Conservation (phyloP, 2,329 filamentous ascomycete genomes). For the Xylariaceae sp. region DNA sequence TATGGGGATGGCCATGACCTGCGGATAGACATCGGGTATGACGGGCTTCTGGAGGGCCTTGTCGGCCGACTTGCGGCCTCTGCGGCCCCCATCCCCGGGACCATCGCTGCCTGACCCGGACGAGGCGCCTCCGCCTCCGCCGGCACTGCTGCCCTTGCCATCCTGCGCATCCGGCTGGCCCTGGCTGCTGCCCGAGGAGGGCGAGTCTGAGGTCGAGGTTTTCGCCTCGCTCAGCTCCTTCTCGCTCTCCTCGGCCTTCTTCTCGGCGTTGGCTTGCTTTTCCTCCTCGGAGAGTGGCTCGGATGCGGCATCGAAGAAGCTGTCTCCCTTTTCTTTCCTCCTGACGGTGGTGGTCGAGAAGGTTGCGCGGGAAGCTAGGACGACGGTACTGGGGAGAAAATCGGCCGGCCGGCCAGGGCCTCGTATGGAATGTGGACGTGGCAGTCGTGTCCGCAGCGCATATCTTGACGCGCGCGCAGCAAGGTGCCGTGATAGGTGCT, state of each 20-base stretch:
- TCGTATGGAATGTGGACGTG: slow-evolving; percentile 20
- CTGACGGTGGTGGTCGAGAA: slow-evolving; percentile 31
- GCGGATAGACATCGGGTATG: slow-evolving; percentile 91
- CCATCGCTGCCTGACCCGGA: slow-evolving; percentile 47
- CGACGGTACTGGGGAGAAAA: slow-evolving; percentile 7
- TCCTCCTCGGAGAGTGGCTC: slow-evolving; percentile 48
- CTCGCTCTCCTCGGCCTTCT: slow-evolving; percentile 36
- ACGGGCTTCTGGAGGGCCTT: slow-evolving; percentile 77
- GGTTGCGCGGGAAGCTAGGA: slow-evolving; percentile 14
- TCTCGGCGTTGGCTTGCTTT: slow-evolving; percentile 42
- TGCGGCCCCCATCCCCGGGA: slow-evolving; percentile 58
- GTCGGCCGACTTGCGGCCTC: slow-evolving; percentile 62
- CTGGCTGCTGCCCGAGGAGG: slow-evolving; percentile 39
- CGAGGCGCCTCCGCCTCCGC: slow-evolving; percentile 48
- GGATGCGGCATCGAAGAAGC: slow-evolving; percentile 43
- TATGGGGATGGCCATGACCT: slow-evolving; percentile 96
- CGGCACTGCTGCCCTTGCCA: slow-evolving; percentile 51
- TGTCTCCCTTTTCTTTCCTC: slow-evolving; percentile 34
- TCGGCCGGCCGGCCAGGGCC: slow-evolving; percentile 10
- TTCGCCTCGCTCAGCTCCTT: slow-evolving; percentile 41
- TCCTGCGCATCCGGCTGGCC: slow-evolving; percentile 37
- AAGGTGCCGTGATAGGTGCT: slow-evolving; percentile 23
- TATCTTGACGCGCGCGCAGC: slow-evolving; percentile 17
- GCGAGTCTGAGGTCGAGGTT: slow-evolving; percentile 31
- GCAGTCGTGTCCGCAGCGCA: slow-evolving; percentile 13